These are phyloP conservation scores for Pleurotus sapidus DNA, from an alignment of 768 basidiomycete genomes.

Conservation along the genomic window DNA sequence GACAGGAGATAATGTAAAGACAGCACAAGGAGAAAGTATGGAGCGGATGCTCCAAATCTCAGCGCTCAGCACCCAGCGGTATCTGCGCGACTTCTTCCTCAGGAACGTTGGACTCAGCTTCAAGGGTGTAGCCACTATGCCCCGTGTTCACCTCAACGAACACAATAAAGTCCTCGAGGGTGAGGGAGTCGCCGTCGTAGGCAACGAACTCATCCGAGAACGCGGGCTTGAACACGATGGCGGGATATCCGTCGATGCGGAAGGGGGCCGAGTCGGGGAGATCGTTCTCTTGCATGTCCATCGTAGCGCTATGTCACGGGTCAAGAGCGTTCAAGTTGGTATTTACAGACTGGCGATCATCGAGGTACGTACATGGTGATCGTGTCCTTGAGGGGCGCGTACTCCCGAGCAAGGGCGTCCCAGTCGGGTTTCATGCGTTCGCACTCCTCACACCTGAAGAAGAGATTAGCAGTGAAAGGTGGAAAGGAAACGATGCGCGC, in stretches of 20 bases:
- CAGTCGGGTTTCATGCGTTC: slow-evolving; percentile 94
- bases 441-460: slow-evolving; percentile 86
- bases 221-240: slow-evolving; percentile 94
- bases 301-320: slow-evolving; percentile 66
- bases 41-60: too few relatives aligned
- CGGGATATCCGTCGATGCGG: slow-evolving; percentile 87
- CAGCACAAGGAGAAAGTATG: too few relatives aligned
- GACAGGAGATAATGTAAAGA: too few relatives aligned
- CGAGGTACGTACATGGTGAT: slow-evolving; percentile 63
- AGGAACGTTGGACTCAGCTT: slow-evolving; percentile 18
- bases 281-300: slow-evolving; percentile 97
- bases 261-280: slow-evolving; percentile 88
- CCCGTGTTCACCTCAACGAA: slow-evolving; percentile 75
- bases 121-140: slow-evolving; percentile 55
- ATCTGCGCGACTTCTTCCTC: slow-evolving; percentile 27
- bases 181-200: slow-evolving; percentile 92
- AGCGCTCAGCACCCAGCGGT: slow-evolving; percentile 23
- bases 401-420: slow-evolving; percentile 88
- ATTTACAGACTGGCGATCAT: too few relatives aligned
- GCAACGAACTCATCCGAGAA: slow-evolving; percentile 87
- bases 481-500: slow-evolving; percentile 21
- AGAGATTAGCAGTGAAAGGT: background rate
- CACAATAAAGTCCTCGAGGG: slow-evolving; percentile 78
- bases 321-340: background rate
- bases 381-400: slow-evolving; percentile 67